phyloP scores from a whole-genome alignment of 2,329 filamentous ascomycete species.

The Phaeosphaeria sp. region DNA sequence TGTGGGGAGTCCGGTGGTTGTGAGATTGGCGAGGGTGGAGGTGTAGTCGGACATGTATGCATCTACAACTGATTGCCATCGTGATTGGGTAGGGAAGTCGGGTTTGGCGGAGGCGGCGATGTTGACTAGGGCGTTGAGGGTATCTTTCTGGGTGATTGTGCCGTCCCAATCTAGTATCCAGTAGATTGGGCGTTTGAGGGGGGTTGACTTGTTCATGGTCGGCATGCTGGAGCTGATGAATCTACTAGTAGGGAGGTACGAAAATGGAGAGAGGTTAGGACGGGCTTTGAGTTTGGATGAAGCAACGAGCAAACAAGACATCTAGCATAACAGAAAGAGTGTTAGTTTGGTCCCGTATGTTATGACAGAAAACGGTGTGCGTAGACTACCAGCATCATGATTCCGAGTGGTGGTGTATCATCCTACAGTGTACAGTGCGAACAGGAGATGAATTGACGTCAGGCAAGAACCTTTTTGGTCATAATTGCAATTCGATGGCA shows the following conservation, averaged over 20 bases:
- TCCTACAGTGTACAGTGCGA: background rate
- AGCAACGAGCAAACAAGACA: background rate
- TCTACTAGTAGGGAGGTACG: background rate
- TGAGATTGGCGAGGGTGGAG: slow-evolving; percentile 35
- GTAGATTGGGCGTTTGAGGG: slow-evolving; percentile 29
- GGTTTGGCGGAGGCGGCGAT: slow-evolving; percentile 43
- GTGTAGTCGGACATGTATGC: slow-evolving; percentile 52
- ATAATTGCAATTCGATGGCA: background rate
- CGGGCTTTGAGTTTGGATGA: background rate
- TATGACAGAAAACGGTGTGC: background rate
- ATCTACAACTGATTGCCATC: slow-evolving; percentile 49
- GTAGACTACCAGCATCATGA: background rate
- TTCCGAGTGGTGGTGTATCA: background rate
- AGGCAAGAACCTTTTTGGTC: background rate
- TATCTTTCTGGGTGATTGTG: slow-evolving; percentile 54
- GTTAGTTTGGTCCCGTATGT: background rate
- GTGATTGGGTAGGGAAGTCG: slow-evolving; percentile 18
- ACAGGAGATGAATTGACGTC: background rate
- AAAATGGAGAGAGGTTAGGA: background rate
- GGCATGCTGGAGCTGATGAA: background rate
- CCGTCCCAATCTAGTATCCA: slow-evolving; percentile 58
- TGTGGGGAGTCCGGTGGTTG: slow-evolving; percentile 34
- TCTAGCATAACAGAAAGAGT: background rate
- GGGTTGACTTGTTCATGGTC: background rate
- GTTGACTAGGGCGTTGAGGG: slow-evolving; percentile 50